These are phyloP conservation scores for Nectriaceae sp. DNA, from an alignment of 2,329 filamentous ascomycete genomes.

Conservation along the genomic window DNA sequence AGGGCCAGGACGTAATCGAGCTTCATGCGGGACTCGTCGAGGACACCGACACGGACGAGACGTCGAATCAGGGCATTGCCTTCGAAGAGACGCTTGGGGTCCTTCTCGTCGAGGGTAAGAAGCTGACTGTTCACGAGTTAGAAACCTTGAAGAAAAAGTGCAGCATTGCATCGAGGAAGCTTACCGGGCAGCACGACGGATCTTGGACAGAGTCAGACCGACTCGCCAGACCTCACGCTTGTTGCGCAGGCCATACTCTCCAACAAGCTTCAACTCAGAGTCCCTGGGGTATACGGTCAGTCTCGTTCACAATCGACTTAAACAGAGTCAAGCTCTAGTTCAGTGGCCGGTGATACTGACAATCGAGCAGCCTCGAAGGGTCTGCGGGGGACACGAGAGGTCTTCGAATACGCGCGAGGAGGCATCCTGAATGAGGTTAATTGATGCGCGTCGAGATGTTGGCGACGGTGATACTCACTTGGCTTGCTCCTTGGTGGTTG, in stretches of 20 bases:
- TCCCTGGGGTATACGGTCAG: conserved; percentile 78
- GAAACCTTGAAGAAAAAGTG: conserved; percentile 8
- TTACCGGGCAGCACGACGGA: conserved; percentile 99
- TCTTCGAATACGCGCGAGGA: conserved; percentile 87
- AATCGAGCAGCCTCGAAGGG: conserved; percentile 99
- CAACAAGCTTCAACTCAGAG: conserved; percentile 98
- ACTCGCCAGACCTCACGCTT: conserved; percentile 99
- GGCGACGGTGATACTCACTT: conserved; percentile 36
- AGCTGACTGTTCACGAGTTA: conserved; percentile 73
- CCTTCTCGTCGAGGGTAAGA: conserved; percentile 99
- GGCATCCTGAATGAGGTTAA: conserved; percentile 40
- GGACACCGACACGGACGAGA: conserved; percentile 99
- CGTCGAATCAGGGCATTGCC: conserved; percentile 99
- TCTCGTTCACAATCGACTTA: conserved; percentile 82
- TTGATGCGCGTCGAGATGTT: conserved; percentile 16
- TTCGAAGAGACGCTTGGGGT: conserved; percentile 99
- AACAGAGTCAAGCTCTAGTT: conserved; percentile 96
- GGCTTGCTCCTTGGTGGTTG: conserved; percentile 41
- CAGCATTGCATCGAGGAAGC: conserved; percentile 13
- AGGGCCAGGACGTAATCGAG: conserved; percentile 99
- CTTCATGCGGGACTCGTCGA: conserved; percentile 99
- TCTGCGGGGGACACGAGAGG: conserved; percentile 97
- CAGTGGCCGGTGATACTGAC: conserved; percentile 98
- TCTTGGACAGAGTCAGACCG: conserved; percentile 99
- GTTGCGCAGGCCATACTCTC: conserved; percentile 99